Percentiles rank a stretch among this genome's conserved stretches.
Evolutionary conservation across 192 early-diverging fungal genomes (phyloP).

Genomic region (Dispira parvispora): DNA sequence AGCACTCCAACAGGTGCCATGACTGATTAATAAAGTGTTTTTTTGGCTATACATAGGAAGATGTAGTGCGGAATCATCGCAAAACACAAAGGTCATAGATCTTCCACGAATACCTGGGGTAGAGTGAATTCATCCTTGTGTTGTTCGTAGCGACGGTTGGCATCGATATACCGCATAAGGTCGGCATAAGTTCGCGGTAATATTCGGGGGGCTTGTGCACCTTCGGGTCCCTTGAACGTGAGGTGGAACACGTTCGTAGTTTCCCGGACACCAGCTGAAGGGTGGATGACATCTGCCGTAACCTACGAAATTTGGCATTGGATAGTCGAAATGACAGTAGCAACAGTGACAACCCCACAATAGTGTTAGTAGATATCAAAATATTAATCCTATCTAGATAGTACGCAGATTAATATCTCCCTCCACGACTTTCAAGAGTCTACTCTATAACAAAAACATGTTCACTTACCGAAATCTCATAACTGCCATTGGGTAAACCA

Average conservation of each 20-base stretch:
- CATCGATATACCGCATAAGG: slow-evolving; percentile 63
- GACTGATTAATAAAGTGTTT: too few species aligned
- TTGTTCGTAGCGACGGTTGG: slow-evolving; percentile 31
- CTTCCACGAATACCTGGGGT: slow-evolving; percentile 3
- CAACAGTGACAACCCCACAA: too few species aligned
- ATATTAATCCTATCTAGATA: too few species aligned
- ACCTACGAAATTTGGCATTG: slow-evolving; percentile 21
- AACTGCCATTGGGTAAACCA: slow-evolving; percentile 30
- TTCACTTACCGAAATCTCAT: slow-evolving; percentile 35
- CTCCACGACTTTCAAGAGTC: too few species aligned
- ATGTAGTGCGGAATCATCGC: too few species aligned
- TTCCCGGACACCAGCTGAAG: slow-evolving; percentile 32
- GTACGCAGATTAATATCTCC: too few species aligned
- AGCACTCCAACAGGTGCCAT: too few species aligned
- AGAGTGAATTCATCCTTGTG: slow-evolving; percentile 7
- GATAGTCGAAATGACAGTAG: too few species aligned
- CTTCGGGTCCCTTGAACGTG: slow-evolving; percentile 40
- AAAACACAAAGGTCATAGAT: background rate
- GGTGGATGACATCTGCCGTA: slow-evolving; percentile 62
- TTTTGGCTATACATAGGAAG: too few species aligned
- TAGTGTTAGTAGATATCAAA: too few species aligned
- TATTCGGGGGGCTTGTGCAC: slow-evolving; percentile 30
- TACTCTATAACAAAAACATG: too few species aligned
- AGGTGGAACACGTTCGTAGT: slow-evolving; percentile 84
- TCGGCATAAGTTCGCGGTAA: slow-evolving; percentile 74